Conservation (phyloP, 495 filamentous ascomycete genomes). For the Tuber brumale region DNA sequence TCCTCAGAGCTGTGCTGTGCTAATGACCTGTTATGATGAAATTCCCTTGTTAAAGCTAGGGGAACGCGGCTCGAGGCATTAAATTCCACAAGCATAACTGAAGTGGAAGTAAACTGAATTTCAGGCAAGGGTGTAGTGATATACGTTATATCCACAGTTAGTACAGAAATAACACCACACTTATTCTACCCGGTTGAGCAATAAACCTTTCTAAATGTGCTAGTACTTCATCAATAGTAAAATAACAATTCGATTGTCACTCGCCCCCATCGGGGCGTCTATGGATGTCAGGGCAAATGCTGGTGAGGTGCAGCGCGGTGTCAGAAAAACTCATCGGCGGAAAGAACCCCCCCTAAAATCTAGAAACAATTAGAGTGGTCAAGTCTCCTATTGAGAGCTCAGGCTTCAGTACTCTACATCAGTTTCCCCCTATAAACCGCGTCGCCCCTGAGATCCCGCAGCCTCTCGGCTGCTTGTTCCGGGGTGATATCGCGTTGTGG, state of each 20-base stretch:
- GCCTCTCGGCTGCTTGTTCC: slow-evolving; percentile 78
- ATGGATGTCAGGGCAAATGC: not conserved
- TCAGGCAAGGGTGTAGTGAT: not conserved
- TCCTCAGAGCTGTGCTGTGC: not conserved
- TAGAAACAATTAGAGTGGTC: not conserved
- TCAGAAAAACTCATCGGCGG: not conserved
- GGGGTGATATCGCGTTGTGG: slow-evolving; percentile 97
- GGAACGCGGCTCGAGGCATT: too few relatives aligned
- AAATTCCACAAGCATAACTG: not conserved
- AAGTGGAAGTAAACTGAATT: not conserved
- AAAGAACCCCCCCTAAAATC: not conserved
- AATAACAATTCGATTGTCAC: not conserved
- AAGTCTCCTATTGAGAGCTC: not conserved
- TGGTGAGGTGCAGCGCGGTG: not conserved
- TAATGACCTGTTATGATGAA: not conserved
- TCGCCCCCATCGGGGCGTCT: not conserved
- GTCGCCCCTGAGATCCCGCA: slow-evolving; percentile 65
- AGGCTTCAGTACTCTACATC: slow-evolving; percentile 21
- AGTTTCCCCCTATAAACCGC: slow-evolving; percentile 73
- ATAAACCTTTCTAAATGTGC: not conserved
- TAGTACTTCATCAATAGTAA: not conserved
- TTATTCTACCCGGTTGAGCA: not conserved
- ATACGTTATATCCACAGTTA: not conserved
- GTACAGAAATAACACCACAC: not conserved
- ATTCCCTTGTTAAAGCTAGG: not conserved